A percentile compares a stretch with the other conserved stretches of the same genome.
phyloP scores from a whole-genome alignment of 2,329 filamentous ascomycete genomes.

The Fusarium mundagurra region DNA sequence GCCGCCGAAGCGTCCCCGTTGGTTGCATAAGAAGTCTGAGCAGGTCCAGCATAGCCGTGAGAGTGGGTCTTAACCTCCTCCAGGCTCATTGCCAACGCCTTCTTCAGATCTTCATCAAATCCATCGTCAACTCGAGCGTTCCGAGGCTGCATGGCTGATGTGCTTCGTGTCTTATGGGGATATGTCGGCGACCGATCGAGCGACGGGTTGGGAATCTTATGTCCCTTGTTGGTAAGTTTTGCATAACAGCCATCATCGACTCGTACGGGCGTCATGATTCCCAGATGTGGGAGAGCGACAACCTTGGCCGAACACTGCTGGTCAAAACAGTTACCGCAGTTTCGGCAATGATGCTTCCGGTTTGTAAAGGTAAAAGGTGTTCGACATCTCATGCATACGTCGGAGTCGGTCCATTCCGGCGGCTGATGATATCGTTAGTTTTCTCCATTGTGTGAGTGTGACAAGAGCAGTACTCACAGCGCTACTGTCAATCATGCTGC shows the following conservation, averaged over 20 bases:
- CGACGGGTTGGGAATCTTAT: constrained; percentile 53
- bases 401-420: constrained; percentile 96
- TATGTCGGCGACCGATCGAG: constrained; percentile 60
- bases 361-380: constrained; percentile 98
- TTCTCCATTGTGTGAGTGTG: too few species aligned
- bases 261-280: constrained; percentile 88
- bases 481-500: constrained; percentile 97
- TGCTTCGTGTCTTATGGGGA: constrained; percentile 72
- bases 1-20: constrained; percentile 49
- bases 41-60: constrained; percentile 75
- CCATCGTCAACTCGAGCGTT: constrained; percentile 87
- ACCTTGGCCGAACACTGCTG: constrained; percentile 92
- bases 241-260: constrained; percentile 97
- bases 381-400: constrained; percentile 98
- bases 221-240: constrained; percentile 80
- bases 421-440: constrained; percentile 63
- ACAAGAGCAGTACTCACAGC: constrained; percentile 70
- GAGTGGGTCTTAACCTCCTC: constrained; percentile 86
- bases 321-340: constrained; percentile 98
- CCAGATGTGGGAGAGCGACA: constrained; percentile 88
- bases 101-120: constrained; percentile 95
- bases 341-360: constrained; percentile 96
- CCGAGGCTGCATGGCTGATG: constrained; percentile 84
- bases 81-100: constrained; percentile 93
- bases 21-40: constrained; percentile 50